Conservation (phyloP, 768 basidiomycete species). For the Lepiota subincarnata region DNA sequence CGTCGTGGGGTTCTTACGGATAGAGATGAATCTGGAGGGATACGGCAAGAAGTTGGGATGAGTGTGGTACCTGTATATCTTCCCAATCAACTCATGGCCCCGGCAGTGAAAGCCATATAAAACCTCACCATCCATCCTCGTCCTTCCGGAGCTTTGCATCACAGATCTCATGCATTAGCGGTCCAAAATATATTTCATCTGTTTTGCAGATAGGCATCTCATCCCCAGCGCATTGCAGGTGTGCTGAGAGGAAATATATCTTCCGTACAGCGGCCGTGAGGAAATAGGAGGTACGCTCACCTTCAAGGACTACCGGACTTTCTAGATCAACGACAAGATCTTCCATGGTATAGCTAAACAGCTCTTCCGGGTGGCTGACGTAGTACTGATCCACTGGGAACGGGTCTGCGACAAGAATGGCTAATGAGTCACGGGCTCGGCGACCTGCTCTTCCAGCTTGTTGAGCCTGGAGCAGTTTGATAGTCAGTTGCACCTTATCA, state of each 20-base stretch:
- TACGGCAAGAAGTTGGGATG: slow-evolving; percentile 76
- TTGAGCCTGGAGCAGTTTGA: slow-evolving; percentile 54
- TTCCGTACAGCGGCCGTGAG: not conserved
- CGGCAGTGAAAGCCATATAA: not conserved
- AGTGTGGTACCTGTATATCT: slow-evolving; percentile 64
- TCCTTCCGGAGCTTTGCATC: slow-evolving; percentile 57
- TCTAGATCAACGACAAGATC: slow-evolving; percentile 71
- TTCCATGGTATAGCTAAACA: slow-evolving; percentile 59
- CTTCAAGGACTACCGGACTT: slow-evolving; percentile 71
- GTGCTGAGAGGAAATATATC: slow-evolving; percentile 38
- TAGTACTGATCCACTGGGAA: slow-evolving; percentile 76
- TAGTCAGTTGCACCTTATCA: not conserved
- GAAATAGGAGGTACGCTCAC: too few relatives aligned
- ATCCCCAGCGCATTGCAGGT: slow-evolving; percentile 82
- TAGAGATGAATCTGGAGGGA: slow-evolving; percentile 67
- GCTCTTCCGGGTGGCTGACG: slow-evolving; percentile 58
- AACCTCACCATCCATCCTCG: slow-evolving; percentile 71
- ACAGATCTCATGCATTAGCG: slow-evolving; percentile 54
- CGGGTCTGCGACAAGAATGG: slow-evolving; percentile 65
- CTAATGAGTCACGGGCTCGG: slow-evolving; percentile 73
- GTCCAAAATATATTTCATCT: slow-evolving; percentile 73
- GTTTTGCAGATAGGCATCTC: slow-evolving; percentile 76
- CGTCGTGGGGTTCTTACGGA: slow-evolving; percentile 38
- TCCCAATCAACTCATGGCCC: not conserved
- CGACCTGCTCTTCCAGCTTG: slow-evolving; percentile 88